Evolutionary conservation across 116 monocot genomes (phyloP), one percentile per base, ranked within the genome.

Genomic region (Cymodocea nodosa): DNA sequence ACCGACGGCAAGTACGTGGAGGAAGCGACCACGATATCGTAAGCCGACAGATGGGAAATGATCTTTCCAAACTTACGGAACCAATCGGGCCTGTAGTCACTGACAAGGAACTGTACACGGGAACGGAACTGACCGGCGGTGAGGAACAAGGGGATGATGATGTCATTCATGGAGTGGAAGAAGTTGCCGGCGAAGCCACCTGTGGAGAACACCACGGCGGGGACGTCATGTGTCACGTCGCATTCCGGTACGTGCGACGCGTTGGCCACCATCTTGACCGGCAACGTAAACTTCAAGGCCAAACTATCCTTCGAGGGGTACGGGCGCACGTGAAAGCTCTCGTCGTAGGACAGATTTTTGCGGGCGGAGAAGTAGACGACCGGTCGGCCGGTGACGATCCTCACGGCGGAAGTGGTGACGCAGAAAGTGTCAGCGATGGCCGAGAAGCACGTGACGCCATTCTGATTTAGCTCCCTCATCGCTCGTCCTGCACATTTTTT

Each of bases 161-260:
- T 54, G 35, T 87, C 87, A 60, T 64, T 83, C 22, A 87, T 35
- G 44, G 75, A 80, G 66, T 87, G 87, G 75, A 67, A 83, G 76
- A 83, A 80, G 67, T 87, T 83, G 6, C 78, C 80, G 1, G 80
- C 73, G 63, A 52, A 78, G 62, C 83, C 87, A 0, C 83, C 83
- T 17, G 60, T 75, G 67, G 87, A 83, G 78, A 87, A 87, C 10
- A 83, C 62, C 50, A 87, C 55, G 13, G 78, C 83, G 1, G 83
- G 80, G 55, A 63, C 67, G 15, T 30, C 4, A 68, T 86, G 80
- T 11, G 3, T 50, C 56, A 72, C 58, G 56, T 74, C 69, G 72
- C 86, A 86, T 0, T 50, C 68, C 2, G 71, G 72, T 1, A 62
- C 12, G 6, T 40, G 5, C 17, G 19, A 51, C 25, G 15, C 22